Base-by-base conservation (phyloP, 2,329 filamentous ascomycete genomes). In the Sporothrix curviconia region DNA sequence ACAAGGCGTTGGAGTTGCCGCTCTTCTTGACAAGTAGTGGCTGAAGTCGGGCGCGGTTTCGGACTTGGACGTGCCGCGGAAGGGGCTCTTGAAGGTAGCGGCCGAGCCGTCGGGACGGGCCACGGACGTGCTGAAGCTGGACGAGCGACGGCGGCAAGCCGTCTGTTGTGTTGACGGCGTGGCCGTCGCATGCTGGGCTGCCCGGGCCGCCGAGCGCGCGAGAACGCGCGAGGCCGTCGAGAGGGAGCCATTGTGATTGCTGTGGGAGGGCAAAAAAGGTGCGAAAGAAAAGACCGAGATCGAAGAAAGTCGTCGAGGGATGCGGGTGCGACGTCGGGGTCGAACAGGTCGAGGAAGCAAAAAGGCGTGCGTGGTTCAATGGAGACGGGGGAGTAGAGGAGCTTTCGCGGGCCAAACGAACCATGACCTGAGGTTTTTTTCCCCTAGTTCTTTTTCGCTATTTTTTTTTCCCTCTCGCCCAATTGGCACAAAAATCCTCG, bases 31-130 rank as follows among this genome's bases (percentile, higher is more conserved):
- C 76, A 85, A 79, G 80, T 99, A 99, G 73, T 91, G 87, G 73
- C 83, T 83, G 76, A 95, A 97, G 77, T 89, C 85, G 66, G 94
- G 94, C 70, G 97, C 87, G 74, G 88, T 84, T 73, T 80, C 85
- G 66, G 72, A 76, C 71, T 77, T 78, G 66, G 68, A 65, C 68
- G 78, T 72, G 71, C 81, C 81, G 73, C 79, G 81, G 81, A 86
- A 85, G 64, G 83, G 83, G 72, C 79, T 84, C 67, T 79, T 76
- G 76, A 80, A 80, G 62, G 74, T 74, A 62, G 73, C 72, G 51
- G 74, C 69, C 57, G 72, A 67, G 66, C 71, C 73, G 67, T 72
- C 75, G 67, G 43, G 36, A 24, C 58, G 55, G 7, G 53, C 69
- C 61, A 78, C 72, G 56, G 79, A 76, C 62, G 80, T 80, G 72